Base-by-base conservation (phyloP, 2,329 filamentous ascomycete genomes). In the Trichoderma lentiforme region DNA sequence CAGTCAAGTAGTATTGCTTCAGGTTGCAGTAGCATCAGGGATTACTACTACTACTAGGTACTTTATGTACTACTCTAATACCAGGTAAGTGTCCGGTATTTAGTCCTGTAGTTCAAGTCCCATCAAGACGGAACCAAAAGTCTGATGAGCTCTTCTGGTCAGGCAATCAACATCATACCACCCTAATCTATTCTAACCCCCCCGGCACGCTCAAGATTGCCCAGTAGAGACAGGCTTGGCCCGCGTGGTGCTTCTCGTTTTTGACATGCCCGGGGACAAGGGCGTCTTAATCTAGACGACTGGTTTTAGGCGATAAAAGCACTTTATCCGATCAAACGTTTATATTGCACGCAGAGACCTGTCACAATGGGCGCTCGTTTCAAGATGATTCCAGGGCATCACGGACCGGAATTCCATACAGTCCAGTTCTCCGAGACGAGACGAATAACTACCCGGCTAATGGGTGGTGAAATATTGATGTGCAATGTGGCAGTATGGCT, bases 111-210 rank as follows among this genome's bases (percentile, higher is more conserved):
- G 36, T n/a, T 3, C 7, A n/a, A 43, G n/a, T 51, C n/a, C 43
- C 43, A 21, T 51, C 43, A 21, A 11, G 43, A 51, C 43, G 43
- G 43, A 43, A 43, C 39, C 39, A 43, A n/a, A 43, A 43, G 28
- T 30, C 63, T 34, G 43, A 34, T 53, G 63, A 66, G 63, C n/a
- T 8, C 30, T 61, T 61, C 24, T 26, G 24, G 57, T 70, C 57
- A 70, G 34, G 67, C 67, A 70, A 70, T 70, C 57, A 51, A 53
- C 39, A 70, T 70, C 67, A 70, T 70, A 62, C 67, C 67, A 70
- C 57, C 39, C 63, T 66, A 56, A 56, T 56, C 63, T 36, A 56
- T 34, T 15, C 30, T 34, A 34, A 7, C 36, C 62, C 47, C 63
- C 65, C 65, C 53, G 24, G 34, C 65, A 24, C 43, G 24, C 39